A percentile compares a stretch with the other conserved stretches of the same genome.
Conservation (phyloP, 306 rosid species). For the Acacia acuminata region DNA sequence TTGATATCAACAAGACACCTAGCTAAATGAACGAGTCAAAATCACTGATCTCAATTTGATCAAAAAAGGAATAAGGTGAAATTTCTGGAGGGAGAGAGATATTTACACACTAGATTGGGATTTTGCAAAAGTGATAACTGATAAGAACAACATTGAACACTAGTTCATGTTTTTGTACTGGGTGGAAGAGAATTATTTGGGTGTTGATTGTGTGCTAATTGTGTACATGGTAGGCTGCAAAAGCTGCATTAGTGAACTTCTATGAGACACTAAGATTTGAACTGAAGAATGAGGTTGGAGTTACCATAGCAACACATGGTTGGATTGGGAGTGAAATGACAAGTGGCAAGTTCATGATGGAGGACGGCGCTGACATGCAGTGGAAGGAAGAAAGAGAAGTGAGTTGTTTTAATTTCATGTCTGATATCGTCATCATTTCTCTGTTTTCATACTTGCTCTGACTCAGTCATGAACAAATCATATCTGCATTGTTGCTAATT, state of each 20-base stretch:
- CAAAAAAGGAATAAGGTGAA: not conserved
- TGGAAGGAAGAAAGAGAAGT: conserved; percentile 96
- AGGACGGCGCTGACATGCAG: conserved; percentile 88
- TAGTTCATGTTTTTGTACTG: not conserved
- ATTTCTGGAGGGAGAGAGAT: not conserved
- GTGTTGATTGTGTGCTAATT: not conserved
- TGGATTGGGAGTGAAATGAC: conserved; percentile 83
- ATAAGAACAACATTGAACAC: not conserved
- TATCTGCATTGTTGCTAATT: not conserved
- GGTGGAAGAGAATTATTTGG: not conserved
- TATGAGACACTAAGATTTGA: conserved; percentile 85
- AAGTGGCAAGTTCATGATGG: conserved; percentile 81
- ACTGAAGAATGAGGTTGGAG: conserved; percentile 69
- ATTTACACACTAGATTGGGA: not conserved
- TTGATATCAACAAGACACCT: not conserved
- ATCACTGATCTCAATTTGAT: not conserved
- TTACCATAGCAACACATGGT: conserved; percentile 88
- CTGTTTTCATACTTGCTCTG: no score
- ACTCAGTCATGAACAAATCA: not conserved
- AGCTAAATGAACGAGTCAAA: not conserved
- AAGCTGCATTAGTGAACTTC: conserved; percentile 78
- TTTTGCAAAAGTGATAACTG: not conserved
- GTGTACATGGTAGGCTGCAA: conserved; percentile 58
- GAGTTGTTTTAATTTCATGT: not conserved
- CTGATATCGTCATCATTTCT: not conserved